Conservation (phyloP, 169 alveolate genomes). For the Amoebophrya sp. region DNA sequence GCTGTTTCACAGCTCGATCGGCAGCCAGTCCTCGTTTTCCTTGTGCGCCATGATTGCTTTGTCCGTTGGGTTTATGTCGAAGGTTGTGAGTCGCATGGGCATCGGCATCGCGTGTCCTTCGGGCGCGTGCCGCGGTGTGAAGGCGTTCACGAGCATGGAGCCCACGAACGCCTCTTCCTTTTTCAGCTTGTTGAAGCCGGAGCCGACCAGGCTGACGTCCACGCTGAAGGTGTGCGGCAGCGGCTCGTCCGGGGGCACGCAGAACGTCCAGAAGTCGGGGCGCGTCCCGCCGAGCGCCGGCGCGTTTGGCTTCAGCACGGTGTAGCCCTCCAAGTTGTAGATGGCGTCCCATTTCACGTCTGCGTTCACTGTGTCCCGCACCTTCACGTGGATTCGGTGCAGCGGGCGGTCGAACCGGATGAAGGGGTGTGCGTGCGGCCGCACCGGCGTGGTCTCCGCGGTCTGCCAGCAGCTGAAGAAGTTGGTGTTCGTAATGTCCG, state of each 20-base stretch:
- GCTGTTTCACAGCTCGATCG: no score
- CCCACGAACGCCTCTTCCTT: not conserved
- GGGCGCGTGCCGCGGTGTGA: not conserved
- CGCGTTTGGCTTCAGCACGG: not conserved
- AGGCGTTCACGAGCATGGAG: not conserved
- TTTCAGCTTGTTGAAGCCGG: not conserved
- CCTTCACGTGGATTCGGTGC: not conserved
- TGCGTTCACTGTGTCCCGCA: not conserved
- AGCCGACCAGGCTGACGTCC: not conserved
- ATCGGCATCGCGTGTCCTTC: not conserved
- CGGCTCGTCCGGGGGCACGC: not conserved
- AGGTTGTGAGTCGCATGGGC: not conserved
- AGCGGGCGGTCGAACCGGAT: not conserved
- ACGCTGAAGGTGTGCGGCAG: not conserved
- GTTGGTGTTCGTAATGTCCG: not conserved
- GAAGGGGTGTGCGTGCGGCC: not conserved
- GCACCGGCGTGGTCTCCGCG: not conserved
- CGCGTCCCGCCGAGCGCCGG: not conserved
- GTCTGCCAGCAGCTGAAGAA: not conserved
- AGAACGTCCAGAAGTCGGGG: not conserved
- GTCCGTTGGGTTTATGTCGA: not conserved
- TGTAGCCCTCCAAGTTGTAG: not conserved
- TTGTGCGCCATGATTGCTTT: no score
- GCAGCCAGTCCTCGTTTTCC: no score
- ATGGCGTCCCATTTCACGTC: conserved; percentile 2